Evolutionary conservation across 1,284 basidiomycete genomes (phyloP).

Genomic region (Heliocybe sulcata): DNA sequence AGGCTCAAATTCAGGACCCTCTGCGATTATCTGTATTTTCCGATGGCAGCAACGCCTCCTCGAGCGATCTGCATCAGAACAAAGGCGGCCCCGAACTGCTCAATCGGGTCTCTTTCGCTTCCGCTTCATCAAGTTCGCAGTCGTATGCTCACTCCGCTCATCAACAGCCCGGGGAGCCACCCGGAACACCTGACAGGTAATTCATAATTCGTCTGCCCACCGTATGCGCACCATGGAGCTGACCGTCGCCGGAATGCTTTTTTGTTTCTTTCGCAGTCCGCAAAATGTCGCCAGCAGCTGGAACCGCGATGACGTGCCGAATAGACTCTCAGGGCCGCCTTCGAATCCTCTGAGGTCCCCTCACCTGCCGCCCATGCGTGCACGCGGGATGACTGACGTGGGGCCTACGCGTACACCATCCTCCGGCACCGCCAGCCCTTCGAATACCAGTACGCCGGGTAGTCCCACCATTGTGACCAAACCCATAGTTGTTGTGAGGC

Average conservation of each 20-base stretch:
- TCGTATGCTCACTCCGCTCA: background rate
- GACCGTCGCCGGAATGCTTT: background rate
- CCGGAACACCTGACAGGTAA: constrained; percentile 5
- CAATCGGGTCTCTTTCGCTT: constrained; percentile 46
- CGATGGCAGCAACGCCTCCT: constrained; percentile 27
- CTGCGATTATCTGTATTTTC: constrained; percentile 46
- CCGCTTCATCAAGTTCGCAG: constrained; percentile 48
- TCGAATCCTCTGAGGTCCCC: constrained; percentile 9
- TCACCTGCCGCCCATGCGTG: constrained; percentile 30
- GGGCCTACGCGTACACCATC: constrained; percentile 5
- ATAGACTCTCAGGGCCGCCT: constrained; percentile 24
- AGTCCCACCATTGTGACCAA: background rate
- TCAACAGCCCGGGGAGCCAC: background rate
- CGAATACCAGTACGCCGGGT: background rate
- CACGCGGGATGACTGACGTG: constrained; percentile 47
- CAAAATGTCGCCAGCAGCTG: background rate
- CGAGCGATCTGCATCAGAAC: constrained; percentile 35
- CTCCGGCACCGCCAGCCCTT: background rate
- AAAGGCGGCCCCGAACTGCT: constrained; percentile 21
- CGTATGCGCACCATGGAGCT: background rate
- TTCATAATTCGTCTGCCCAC: background rate
- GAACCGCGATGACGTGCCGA: constrained; percentile 2
- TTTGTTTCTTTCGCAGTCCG: background rate
- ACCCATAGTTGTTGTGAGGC: constrained; percentile 13
- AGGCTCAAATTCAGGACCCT: constrained; percentile 23